Conservation (phyloP, 441 rosid species). For the Gossypium schwendimanii region DNA sequence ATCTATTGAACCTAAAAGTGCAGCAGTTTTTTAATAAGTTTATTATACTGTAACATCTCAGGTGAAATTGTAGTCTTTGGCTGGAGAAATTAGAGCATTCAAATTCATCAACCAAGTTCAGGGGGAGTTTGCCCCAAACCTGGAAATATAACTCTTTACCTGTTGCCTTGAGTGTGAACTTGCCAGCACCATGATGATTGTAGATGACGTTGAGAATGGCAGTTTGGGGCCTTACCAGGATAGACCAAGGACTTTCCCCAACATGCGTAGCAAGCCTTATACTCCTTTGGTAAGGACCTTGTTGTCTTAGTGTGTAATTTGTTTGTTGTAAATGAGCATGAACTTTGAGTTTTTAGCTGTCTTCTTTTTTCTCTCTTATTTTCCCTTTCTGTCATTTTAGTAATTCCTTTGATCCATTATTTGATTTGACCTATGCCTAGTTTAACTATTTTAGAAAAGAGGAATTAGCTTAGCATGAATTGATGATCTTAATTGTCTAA, state of each 20-base stretch:
- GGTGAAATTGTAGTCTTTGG: slow-evolving; percentile 19
- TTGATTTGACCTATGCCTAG: neutral
- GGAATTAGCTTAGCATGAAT: neutral
- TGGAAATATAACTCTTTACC: slow-evolving; percentile 38
- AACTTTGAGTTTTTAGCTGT: neutral
- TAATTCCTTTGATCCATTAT: neutral
- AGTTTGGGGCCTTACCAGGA: slow-evolving; percentile 64
- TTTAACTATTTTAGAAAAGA: neutral
- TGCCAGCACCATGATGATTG: slow-evolving; percentile 64
- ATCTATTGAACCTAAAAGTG: neutral
- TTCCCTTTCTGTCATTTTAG: neutral
- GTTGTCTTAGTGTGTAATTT: neutral
- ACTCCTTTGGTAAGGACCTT: slow-evolving; percentile 52
- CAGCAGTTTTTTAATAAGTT: neutral
- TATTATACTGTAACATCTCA: neutral
- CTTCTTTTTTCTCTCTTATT: neutral
- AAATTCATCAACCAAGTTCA: slow-evolving; percentile 60
- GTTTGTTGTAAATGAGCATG: neutral
- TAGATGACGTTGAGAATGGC: slow-evolving; percentile 78
- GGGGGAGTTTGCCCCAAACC: slow-evolving; percentile 56
- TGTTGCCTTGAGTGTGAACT: slow-evolving; percentile 36
- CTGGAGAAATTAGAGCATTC: slow-evolving; percentile 19
- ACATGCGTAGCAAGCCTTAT: slow-evolving; percentile 75
- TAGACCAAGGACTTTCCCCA: slow-evolving; percentile 83
- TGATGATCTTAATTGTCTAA: too few relatives aligned